Percentiles rank a stretch among this genome's conserved stretches.
Evolutionary conservation across 208 protist genomes (phyloP).

Genomic region (Crithidia brevicula): DNA sequence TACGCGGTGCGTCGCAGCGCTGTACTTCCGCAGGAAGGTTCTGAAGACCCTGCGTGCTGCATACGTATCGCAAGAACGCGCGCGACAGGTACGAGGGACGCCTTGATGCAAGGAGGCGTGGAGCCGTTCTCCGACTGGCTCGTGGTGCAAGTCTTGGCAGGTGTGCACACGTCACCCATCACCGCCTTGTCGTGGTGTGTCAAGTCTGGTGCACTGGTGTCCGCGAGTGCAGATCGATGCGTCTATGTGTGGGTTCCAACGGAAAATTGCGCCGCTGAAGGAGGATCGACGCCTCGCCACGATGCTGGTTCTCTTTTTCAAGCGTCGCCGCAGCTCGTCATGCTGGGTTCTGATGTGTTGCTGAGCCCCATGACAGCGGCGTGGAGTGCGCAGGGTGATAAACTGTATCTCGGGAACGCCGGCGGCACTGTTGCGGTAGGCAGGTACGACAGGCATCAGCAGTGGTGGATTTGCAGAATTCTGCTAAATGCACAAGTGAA

Average conservation of each 20-base stretch:
- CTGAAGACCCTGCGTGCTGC: constrained; percentile 11
- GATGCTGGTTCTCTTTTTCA: neutral
- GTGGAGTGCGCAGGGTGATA: constrained; percentile 52
- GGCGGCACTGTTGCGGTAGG: constrained; percentile 61
- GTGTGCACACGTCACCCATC: constrained; percentile 21
- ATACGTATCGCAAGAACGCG: constrained; percentile 5
- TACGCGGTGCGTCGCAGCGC: constrained; percentile 21
- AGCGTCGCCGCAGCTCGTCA: constrained; percentile 31
- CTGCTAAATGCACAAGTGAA: constrained; percentile 3
- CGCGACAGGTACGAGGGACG: neutral
- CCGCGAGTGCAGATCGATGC: constrained; percentile 18
- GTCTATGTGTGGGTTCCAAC: constrained; percentile 25
- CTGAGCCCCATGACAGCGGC: constrained; percentile 41
- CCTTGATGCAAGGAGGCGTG: neutral
- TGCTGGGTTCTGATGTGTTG: constrained; percentile 46
- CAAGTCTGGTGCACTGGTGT: constrained; percentile 19
- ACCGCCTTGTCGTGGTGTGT: constrained; percentile 27
- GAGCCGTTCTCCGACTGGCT: constrained; percentile 11
- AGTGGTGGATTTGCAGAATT: constrained; percentile 69
- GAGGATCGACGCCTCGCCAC: no score
- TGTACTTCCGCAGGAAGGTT: constrained; percentile 1
- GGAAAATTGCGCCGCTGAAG: no score
- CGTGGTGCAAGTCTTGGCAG: constrained; percentile 8
- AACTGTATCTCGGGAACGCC: constrained; percentile 61
- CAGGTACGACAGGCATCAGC: constrained; percentile 44